Evolutionary conservation across 2,329 filamentous ascomycete species (phyloP), one percentile per base, ranked within the genome.

Genomic region (Graphium sp.): DNA sequence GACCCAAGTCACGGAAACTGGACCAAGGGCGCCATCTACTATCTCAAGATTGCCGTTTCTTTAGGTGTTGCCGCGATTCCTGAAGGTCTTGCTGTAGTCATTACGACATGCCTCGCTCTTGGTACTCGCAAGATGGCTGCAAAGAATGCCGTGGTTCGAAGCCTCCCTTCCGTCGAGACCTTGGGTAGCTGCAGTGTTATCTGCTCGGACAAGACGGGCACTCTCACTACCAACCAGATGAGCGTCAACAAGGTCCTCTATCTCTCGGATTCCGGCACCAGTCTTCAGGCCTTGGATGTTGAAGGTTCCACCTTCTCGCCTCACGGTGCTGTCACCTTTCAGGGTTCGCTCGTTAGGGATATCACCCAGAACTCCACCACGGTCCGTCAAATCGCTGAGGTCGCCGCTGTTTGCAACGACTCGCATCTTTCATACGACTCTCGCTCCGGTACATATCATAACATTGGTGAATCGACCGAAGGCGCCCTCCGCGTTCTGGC

Each of bases 181-280:
- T 66, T 98, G 30, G 89, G 89, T 48, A 98, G 89, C 66, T 98
- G 89, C 69, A 98, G 89, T 46, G 85, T 98, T 32, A 94, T 98
- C 49, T 98, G 91, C 62, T 98, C 91, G 4, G 89, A 98, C 63
- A 98, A 98, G 65, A 98, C 89, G 5, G 91, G 89, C 41, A 98
- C 89, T 27, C 58, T 98, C 48, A 98, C 89, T 8, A 98, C 89
- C 22, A 98, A 98, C 58, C 85, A 95, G 56, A 98, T 98, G 89
- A 95, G 89, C 47, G 89, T 94, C 32, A 89, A 75, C 60, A 92
- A 87, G 55, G 58, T 95, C 32, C 80, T 93, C 26, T 82, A 85
- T 48, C 63, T 98, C 40, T 75, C 70, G 42, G 72, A 79, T 39
- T 53, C 67, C 34, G 85, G 82, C 27, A 68, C 59, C 30, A 75